Conservation (phyloP, 139 green algal genomes). For the Tetratostichococcus sp. region DNA sequence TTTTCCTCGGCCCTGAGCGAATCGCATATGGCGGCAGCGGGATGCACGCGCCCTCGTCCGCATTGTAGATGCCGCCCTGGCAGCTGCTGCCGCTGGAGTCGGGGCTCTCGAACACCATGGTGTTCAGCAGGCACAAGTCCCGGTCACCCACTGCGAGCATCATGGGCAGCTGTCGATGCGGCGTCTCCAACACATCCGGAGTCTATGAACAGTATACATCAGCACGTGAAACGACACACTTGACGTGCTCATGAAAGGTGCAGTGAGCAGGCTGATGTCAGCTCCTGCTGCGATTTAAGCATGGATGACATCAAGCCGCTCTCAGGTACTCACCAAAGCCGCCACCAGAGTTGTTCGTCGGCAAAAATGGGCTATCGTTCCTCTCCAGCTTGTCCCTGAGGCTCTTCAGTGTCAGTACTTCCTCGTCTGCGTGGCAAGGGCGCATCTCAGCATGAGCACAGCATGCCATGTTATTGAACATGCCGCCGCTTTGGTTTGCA, state of each 20-base stretch:
- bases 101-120: constrained; percentile 66
- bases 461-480: too few species aligned
- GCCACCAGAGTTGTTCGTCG: constrained; percentile 72
- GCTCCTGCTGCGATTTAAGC: too few species aligned
- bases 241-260: too few species aligned
- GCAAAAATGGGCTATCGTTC: constrained; percentile 63
- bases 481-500: too few species aligned
- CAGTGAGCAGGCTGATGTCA: too few species aligned
- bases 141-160: constrained; percentile 62
- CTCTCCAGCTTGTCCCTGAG: constrained; percentile 24
- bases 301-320: background rate
- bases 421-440: constrained; percentile 7
- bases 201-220: too few species aligned
- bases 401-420: constrained; percentile 29
- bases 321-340: constrained; percentile 64
- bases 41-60: constrained; percentile 58
- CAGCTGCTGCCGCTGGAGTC: constrained; percentile 29
- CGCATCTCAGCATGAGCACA: too few species aligned
- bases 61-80: constrained; percentile 2
- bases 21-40: constrained; percentile 70
- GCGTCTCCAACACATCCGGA: too few species aligned
- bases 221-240: too few species aligned
- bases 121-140: constrained; percentile 67
- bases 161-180: too few species aligned
- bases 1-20: constrained; percentile 69